Evolutionary conservation across 495 filamentous ascomycete genomes (phyloP).

Genomic region (Aspergillus carlsbadensis): DNA sequence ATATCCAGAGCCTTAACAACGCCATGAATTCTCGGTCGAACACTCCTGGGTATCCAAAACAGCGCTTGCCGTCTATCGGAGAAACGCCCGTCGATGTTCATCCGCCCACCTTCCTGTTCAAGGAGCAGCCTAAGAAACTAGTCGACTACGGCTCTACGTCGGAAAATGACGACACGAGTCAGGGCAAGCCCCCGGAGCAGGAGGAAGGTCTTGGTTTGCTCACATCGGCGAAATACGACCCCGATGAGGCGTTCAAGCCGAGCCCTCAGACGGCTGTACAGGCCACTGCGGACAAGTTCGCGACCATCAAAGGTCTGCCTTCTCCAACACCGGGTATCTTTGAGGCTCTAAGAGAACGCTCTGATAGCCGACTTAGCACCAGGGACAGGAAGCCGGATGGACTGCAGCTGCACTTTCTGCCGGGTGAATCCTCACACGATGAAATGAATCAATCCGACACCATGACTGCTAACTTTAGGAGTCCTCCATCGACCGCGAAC

Average conservation of each 20-base stretch:
- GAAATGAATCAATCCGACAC: constrained; percentile 23
- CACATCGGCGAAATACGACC: constrained; percentile 53
- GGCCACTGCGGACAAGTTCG: constrained; percentile 36
- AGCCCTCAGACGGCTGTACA: constrained; percentile 56
- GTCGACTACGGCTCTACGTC: constrained; percentile 50
- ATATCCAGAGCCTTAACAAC: constrained; percentile 55
- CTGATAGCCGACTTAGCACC: constrained; percentile 65
- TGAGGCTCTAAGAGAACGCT: constrained; percentile 56
- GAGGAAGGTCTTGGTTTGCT: constrained; percentile 39
- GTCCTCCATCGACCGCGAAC: constrained; percentile 47
- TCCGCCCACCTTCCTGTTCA: constrained; percentile 45
- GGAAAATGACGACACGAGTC: constrained; percentile 40
- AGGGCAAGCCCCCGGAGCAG: constrained; percentile 25
- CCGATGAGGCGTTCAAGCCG: constrained; percentile 38
- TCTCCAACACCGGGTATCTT: constrained; percentile 58
- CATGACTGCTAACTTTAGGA: constrained; percentile 42
- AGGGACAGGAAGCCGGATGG: constrained; percentile 79
- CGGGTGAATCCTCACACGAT: constrained; percentile 43
- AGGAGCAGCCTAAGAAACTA: constrained; percentile 34
- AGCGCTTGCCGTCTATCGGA: constrained; percentile 79
- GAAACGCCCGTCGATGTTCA: constrained; percentile 66
- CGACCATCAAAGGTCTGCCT: constrained; percentile 53
- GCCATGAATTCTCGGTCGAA: constrained; percentile 71
- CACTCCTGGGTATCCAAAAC: constrained; percentile 67
- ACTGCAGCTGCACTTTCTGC: constrained; percentile 69